A percentile compares a stretch with the other conserved stretches of the same genome.
These are phyloP conservation scores for Salix brachista DNA, from an alignment of 345 rosid species.

Conservation along the genomic window DNA sequence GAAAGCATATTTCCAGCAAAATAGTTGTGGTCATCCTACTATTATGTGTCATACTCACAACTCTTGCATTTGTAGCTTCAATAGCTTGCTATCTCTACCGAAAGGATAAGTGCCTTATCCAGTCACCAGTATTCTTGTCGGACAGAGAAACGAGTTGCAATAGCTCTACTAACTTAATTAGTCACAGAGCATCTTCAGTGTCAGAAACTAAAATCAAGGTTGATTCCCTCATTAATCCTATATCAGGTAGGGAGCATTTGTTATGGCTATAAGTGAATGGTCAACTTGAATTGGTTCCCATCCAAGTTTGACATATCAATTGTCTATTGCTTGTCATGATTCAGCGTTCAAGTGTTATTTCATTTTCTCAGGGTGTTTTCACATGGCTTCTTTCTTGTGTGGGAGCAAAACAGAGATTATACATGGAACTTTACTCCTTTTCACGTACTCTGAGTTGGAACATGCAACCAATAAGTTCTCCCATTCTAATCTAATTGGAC, in stretches of 20 bases:
- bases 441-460: conserved; percentile 68
- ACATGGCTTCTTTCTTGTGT: conserved; percentile 42
- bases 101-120: conserved; percentile 44
- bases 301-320: neutral
- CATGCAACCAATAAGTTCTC: conserved; percentile 75
- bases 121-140: conserved; percentile 45
- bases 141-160: conserved; percentile 73
- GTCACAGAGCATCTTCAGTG: conserved; percentile 42
- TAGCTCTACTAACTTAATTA: conserved; percentile 73
- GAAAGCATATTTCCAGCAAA: conserved; percentile 49
- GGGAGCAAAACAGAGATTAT: conserved; percentile 49
- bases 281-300: conserved; percentile 4
- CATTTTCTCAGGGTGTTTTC: conserved; percentile 60
- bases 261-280: neutral
- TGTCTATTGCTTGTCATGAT: neutral
- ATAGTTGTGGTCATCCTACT: conserved; percentile 50
- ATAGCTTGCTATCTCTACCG: conserved; percentile 48
- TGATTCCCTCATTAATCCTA: conserved; percentile 32
- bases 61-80: conserved; percentile 66
- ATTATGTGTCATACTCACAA: conserved; percentile 56
- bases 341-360: neutral
- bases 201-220: conserved; percentile 37
- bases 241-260: conserved; percentile 35
- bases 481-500: conserved; percentile 63
- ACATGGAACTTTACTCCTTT: conserved; percentile 54